Conservation (phyloP, 305 asterid genomes). For the Fraxinus angustifolia region DNA sequence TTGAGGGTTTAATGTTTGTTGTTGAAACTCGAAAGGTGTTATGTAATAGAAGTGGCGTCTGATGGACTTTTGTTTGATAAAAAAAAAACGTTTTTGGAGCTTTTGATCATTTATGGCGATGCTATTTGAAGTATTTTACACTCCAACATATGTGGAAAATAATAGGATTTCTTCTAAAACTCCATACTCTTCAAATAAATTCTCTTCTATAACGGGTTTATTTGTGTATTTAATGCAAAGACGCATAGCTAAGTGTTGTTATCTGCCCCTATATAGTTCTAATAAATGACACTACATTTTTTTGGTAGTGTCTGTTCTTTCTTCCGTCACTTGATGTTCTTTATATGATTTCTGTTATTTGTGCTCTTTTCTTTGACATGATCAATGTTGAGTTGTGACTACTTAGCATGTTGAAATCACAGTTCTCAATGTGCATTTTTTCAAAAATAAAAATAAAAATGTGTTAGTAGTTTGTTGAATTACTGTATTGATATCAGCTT, state of each 20-base stretch:
- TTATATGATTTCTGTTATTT: not conserved
- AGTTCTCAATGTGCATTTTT: not conserved
- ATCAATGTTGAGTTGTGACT: not conserved
- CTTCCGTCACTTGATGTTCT: not conserved
- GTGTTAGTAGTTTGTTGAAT: not conserved
- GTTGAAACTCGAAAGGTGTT: not conserved
- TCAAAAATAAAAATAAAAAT: not conserved
- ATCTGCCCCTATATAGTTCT: not conserved
- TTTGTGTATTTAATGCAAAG: slow-evolving; percentile 16
- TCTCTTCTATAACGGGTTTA: slow-evolving; percentile 11
- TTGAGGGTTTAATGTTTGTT: not conserved
- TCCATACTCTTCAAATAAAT: not conserved
- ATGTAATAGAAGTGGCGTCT: not conserved
- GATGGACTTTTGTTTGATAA: not conserved
- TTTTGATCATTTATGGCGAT: not conserved
- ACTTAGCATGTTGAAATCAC: slow-evolving; percentile 1
- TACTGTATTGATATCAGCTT: slow-evolving; percentile 11
- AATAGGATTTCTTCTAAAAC: not conserved
- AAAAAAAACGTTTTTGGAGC: not conserved
- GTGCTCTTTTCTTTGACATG: not conserved
- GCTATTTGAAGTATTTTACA: not conserved
- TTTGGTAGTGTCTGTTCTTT: not conserved
- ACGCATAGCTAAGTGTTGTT: slow-evolving; percentile 6
- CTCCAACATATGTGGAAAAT: not conserved
- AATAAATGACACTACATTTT: not conserved